Evolutionary conservation across 75 land plant species (phyloP), one percentile per base, ranked within the genome.

Genomic region (Isoetes taiwanensis): DNA sequence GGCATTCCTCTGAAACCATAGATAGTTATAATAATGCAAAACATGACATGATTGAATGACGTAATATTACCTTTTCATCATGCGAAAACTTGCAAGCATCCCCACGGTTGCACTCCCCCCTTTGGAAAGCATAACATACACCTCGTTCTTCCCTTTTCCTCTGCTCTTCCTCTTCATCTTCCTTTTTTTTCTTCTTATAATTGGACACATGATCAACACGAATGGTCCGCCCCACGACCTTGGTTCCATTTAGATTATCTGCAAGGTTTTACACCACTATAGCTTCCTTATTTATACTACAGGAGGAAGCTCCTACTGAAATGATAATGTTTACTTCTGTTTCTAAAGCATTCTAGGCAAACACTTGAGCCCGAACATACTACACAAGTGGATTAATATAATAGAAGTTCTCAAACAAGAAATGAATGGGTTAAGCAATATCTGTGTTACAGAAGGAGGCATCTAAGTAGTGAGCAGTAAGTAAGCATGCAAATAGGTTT

Each of bases 161-260:
- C 67, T 67, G 67, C 41, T 67, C 70, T 34, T 66, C 77, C 46
- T 87, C 95, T 53, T 93, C 98, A 64, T 88, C 86, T 58, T 87
- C 95, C 56, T 91, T 87, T 42, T 80, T 74, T 63, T 83, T 83
- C 74, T 73, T 91, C 55, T 83, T 87, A 59, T 93, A 93, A 1
- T 88, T 79, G 35, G 40, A 74, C 12, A 84, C 89, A 78, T 93
- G 98, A 66, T 93, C 98, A 43, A 88, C 98, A 56, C 84, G 78
- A 32, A 88, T 60, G 31, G 67, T 81, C 50, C 98, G 70, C 19
- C 83, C 95, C 9, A 75, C 43, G 23, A 93, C 58, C 40, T 70
- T 76, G 12, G 96, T 85, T 5, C 98, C 98, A 68, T 93, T 93
- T 67, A 93, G 34, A 68, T 93, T 93, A 77, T 93, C 98, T 85